Evolutionary conservation across 1,139 yeast genomes (phyloP).

Genomic region (Nakaseomyces sp.): DNA sequence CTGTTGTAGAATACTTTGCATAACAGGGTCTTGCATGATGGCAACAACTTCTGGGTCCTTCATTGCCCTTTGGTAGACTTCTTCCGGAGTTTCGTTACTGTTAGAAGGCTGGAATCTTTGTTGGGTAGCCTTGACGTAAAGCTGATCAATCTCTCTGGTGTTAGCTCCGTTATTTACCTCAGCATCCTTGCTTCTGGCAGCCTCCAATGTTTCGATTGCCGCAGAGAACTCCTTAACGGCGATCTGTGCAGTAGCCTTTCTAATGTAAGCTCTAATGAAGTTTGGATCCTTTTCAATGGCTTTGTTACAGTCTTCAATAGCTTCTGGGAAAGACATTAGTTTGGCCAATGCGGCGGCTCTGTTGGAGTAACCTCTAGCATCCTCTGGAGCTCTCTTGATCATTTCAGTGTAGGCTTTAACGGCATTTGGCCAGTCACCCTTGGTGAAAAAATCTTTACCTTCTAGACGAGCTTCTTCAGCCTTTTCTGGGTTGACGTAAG

Average conservation of each 20-base stretch:
- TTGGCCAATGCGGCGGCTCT: constrained; percentile 96
- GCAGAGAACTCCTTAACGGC: constrained; percentile 81
- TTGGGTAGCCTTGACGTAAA: constrained; percentile 65
- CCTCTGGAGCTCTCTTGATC: constrained; percentile 92
- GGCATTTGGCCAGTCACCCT: constrained; percentile 95
- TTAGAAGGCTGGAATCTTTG: constrained; percentile 68
- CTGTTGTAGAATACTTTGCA: constrained; percentile 91
- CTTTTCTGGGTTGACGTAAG: constrained; percentile 79
- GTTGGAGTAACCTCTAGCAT: constrained; percentile 94
- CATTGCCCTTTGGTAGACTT: constrained; percentile 82
- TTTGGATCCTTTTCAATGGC: constrained; percentile 84
- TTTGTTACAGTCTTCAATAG: constrained; percentile 79
- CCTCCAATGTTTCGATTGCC: constrained; percentile 73
- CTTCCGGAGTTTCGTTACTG: constrained; percentile 91
- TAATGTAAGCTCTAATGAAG: constrained; percentile 89
- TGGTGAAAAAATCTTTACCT: constrained; percentile 83
- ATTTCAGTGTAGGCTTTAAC: constrained; percentile 92
- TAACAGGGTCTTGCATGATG: constrained; percentile 90
- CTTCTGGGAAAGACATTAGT: constrained; percentile 95
- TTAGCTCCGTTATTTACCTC: constrained; percentile 54
- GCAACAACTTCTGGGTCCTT: constrained; percentile 90
- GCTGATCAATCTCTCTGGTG: constrained; percentile 69
- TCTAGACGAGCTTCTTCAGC: constrained; percentile 92
- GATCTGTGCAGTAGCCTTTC: constrained; percentile 92
- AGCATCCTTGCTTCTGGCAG: constrained; percentile 67